phyloP scores from a whole-genome alignment of 2,329 filamentous ascomycete genomes.

The Arthrobotrys sinensis region DNA sequence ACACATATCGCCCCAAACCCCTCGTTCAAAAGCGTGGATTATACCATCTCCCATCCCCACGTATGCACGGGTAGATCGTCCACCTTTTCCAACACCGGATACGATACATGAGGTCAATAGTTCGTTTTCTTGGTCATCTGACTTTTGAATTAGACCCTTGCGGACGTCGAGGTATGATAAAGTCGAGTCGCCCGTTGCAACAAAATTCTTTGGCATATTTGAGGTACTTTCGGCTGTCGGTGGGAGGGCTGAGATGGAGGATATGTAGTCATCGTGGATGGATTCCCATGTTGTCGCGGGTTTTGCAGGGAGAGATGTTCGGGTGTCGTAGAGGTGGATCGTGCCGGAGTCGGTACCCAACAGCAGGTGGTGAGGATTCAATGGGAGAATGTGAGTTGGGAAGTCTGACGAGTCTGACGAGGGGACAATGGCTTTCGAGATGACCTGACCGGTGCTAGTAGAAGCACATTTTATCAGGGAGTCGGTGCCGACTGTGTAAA shows the following conservation, averaged over 20 bases:
- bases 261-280: conserved; percentile 94
- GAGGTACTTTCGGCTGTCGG: conserved; percentile 85
- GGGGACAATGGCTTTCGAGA: conserved; percentile 86
- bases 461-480: conserved; percentile 74
- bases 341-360: conserved; percentile 91
- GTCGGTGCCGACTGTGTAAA: conserved; percentile 77
- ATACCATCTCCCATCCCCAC: conserved; percentile 73
- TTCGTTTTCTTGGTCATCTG: conserved; percentile 96
- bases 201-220: conserved; percentile 93
- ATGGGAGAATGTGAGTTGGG: conserved; percentile 76
- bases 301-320: conserved; percentile 72
- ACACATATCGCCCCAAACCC: conserved; percentile 89
- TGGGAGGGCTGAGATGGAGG: conserved; percentile 86
- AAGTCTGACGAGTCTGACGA: conserved; percentile 66
- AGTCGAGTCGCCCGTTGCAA: conserved; percentile 92
- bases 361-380: conserved; percentile 89
- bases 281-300: conserved; percentile 82
- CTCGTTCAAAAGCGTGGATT: conserved; percentile 92
- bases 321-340: conserved; percentile 88
- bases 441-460: conserved; percentile 76
- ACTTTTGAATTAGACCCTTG: conserved; percentile 81
- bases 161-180: conserved; percentile 90
- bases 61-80: conserved; percentile 79
- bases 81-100: conserved; percentile 77
- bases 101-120: conserved; percentile 86